Evolutionary conservation across 1,139 yeast species (phyloP).

Genomic region (Schwanniomyces etchellsii): DNA sequence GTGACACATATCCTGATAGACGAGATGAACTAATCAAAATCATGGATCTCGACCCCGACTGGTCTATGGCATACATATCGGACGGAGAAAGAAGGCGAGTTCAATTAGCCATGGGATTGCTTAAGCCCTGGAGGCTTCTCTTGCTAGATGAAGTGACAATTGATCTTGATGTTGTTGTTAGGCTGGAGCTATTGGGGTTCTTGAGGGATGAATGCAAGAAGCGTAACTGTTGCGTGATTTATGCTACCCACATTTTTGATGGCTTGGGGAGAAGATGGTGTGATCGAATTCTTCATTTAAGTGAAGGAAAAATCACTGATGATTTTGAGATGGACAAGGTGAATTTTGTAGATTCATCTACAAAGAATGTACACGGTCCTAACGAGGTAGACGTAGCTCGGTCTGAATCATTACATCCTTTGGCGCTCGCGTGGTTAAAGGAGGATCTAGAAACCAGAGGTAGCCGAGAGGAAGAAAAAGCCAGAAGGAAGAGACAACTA

Average conservation of each 20-base stretch:
- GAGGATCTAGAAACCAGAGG: conserved; percentile 52
- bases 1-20: conserved; percentile 65
- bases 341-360: conserved; percentile 10
- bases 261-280: conserved; percentile 86
- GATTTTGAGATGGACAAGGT: conserved; percentile 17
- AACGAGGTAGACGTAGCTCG: conserved; percentile 26
- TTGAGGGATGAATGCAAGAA: conserved; percentile 62
- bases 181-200: conserved; percentile 67
- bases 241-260: conserved; percentile 96
- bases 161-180: conserved; percentile 87
- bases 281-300: conserved; percentile 73
- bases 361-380: background rate
- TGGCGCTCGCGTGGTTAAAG: conserved; percentile 61
- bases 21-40: conserved; percentile 70
- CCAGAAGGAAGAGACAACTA: conserved; percentile 37
- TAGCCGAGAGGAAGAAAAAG: conserved; percentile 45
- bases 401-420: conserved; percentile 59
- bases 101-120: conserved; percentile 86
- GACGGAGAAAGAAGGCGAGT: conserved; percentile 96
- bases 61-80: conserved; percentile 90
- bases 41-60: conserved; percentile 75
- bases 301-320: conserved; percentile 48
- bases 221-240: conserved; percentile 68
- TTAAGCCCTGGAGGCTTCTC: conserved; percentile 83
- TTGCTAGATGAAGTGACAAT: conserved; percentile 93